These are phyloP conservation scores for Penicillium sp. DNA, from an alignment of 2,329 filamentous ascomycete genomes.

Conservation along the genomic window DNA sequence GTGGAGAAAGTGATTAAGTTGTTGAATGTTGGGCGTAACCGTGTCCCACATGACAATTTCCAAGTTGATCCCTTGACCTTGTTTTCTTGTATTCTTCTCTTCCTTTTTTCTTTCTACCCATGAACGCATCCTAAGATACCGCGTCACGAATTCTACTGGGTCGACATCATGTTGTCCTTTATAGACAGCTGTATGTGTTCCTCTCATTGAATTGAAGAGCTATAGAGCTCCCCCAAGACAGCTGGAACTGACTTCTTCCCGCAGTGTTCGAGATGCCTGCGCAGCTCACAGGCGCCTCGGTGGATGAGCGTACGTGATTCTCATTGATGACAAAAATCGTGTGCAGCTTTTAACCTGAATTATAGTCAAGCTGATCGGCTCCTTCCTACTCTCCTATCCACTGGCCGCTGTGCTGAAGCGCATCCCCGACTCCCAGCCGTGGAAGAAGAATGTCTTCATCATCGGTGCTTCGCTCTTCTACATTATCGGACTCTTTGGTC, in stretches of 20 bases:
- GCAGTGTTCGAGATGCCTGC: constrained; percentile 63
- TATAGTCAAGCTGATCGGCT: constrained; percentile 87
- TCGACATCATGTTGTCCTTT: constrained; percentile 60
- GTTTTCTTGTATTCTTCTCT: constrained; percentile 1
- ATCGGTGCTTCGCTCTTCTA: constrained; percentile 83
- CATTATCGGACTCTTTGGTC: constrained; percentile 85
- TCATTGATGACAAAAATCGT: neutral
- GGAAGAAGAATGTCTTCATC: constrained; percentile 84
- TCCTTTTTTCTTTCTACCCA: constrained; percentile 3
- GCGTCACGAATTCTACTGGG: constrained; percentile 3
- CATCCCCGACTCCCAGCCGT: constrained; percentile 79
- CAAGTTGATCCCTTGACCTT: constrained; percentile 6
- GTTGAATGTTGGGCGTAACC: constrained; percentile 20
- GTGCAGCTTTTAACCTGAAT: constrained; percentile 1
- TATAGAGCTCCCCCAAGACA: constrained; percentile 11
- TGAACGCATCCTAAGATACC: constrained; percentile 4
- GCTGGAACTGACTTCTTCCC: constrained; percentile 15
- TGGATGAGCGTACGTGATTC: constrained; percentile 59
- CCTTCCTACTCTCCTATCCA: constrained; percentile 89
- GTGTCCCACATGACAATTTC: constrained; percentile 20
- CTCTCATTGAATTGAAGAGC: constrained; percentile 9
- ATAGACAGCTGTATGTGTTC: constrained; percentile 57
- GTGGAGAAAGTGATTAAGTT: constrained; percentile 18
- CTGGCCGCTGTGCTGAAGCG: constrained; percentile 86
- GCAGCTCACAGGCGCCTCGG: constrained; percentile 59